Percentiles rank a stretch among this genome's conserved stretches.
Conservation (phyloP, 164 flowering plant genomes). For the Umbilicus rupestris region DNA sequence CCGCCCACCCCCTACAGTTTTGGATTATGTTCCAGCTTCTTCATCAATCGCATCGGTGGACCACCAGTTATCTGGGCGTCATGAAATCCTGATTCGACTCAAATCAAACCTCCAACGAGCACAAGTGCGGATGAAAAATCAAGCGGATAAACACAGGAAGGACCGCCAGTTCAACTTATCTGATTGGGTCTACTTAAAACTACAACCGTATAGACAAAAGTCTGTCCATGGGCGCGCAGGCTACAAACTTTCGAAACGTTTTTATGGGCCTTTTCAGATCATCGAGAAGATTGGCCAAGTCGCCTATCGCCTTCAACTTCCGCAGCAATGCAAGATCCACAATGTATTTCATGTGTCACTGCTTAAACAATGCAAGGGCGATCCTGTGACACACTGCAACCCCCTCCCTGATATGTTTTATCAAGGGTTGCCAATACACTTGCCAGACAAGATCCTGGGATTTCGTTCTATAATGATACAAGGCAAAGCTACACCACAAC, state of each 20-base stretch:
- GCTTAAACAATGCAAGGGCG: no score
- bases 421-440: background rate
- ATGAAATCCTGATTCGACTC: background rate
- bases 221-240: conserved; percentile 11
- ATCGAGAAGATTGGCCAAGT: conserved; percentile 8
- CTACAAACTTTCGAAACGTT: background rate
- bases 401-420: no score
- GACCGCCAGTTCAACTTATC: conserved; percentile 5
- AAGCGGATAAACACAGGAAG: background rate
- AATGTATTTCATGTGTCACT: no score
- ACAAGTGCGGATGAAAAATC: conserved; percentile 9
- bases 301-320: no score
- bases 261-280: no score
- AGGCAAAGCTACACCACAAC: no score
- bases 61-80: background rate
- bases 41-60: background rate
- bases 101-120: background rate
- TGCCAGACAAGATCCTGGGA: background rate
- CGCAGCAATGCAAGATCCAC: no score
- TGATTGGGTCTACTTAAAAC: conserved; percentile 13
- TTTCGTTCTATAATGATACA: no score
- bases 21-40: background rate
- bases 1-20: background rate
- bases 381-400: no score
- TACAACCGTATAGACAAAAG: no score